Base-by-base conservation (phyloP, 805 yeast genomes). In the Candida lessepsii region DNA sequence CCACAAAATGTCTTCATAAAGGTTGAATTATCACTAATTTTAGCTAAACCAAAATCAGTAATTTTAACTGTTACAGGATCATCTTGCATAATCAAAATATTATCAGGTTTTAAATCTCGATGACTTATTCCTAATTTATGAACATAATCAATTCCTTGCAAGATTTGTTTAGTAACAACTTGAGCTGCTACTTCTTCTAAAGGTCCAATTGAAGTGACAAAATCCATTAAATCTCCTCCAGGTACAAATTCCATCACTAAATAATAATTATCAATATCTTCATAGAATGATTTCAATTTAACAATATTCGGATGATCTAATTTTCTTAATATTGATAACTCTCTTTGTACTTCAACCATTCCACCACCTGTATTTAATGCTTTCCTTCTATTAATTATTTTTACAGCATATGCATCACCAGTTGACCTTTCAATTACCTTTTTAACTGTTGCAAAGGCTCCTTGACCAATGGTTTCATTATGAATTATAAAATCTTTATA, bases 221-320 rank as follows among this genome's bases (percentile, higher is more conserved):
- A 90, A 65, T 93, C 99, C 99, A 93, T 93, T 38, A 93, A 68
- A 60, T 93, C 99, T 18, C 99, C 99, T 11, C 97, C 97, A 2
- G 95, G 83, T 19, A 93, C 95, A 53, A 82, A 86, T 56, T 93
- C 99, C 97, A 93, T 91, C 6, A 93, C 91, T 47, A 93, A 69
- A 58, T 87, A 91, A 59, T 86, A 86, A 53, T 76, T 78, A 43
- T 83, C 86, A 4, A 71, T 65, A 57, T 91, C 97, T 56, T 90
- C 96, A 57, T 81, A 89, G 53, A 85, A 86, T 4, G 89, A 93
- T 56, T 85, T 81, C 37, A 93, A 69, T 34, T 79, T 70, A 10
- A 90, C 97, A 21, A 93, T 86, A 42, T 90, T 81, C 2, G 93
- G 87, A 61, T 91, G 96, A 51, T 86, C 75, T 35, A 93, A 63